phyloP scores from a whole-genome alignment of 192 early-diverging fungal species.

The Piromyces sp. region DNA sequence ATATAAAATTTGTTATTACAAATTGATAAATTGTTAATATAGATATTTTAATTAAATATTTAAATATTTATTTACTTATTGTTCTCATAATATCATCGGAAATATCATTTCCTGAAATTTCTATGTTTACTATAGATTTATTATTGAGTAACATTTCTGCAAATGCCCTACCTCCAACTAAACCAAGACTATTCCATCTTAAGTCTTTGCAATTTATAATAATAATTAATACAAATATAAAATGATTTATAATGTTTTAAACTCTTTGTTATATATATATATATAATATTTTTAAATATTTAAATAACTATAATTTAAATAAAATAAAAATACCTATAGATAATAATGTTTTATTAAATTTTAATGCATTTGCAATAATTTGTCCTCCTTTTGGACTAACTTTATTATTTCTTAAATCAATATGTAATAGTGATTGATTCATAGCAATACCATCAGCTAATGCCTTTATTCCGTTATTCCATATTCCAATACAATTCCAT shows the following conservation, averaged over 20 bases:
- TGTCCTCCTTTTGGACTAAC: conserved; percentile 24
- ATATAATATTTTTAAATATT: neutral
- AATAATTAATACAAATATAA: too few relatives aligned
- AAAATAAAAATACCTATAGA: too few relatives aligned
- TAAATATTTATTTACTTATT: neutral
- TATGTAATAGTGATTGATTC: conserved; percentile 21
- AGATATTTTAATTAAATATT: neutral
- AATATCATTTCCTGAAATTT: conserved; percentile 33
- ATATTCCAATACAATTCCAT: conserved; percentile 46
- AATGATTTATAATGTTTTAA: too few relatives aligned
- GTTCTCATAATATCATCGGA: conserved; percentile 21
- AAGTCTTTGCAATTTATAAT: too few relatives aligned
- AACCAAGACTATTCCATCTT: conserved; percentile 34
- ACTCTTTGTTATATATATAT: neutral
- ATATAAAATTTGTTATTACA: too few relatives aligned
- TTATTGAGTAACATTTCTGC: conserved; percentile 29
- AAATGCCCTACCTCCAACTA: conserved; percentile 24
- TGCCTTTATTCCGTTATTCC: conserved; percentile 28
- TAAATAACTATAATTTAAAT: too few relatives aligned
- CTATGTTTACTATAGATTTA: conserved; percentile 15
- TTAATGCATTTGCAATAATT: conserved; percentile 17
- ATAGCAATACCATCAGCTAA: conserved; percentile 29
- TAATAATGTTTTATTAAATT: conserved; percentile 20
- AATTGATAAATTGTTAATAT: neutral
- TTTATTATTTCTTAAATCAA: conserved; percentile 43